These are phyloP conservation scores for Alternaria atra DNA, from an alignment of 2,329 filamentous ascomycete genomes.

Conservation along the genomic window DNA sequence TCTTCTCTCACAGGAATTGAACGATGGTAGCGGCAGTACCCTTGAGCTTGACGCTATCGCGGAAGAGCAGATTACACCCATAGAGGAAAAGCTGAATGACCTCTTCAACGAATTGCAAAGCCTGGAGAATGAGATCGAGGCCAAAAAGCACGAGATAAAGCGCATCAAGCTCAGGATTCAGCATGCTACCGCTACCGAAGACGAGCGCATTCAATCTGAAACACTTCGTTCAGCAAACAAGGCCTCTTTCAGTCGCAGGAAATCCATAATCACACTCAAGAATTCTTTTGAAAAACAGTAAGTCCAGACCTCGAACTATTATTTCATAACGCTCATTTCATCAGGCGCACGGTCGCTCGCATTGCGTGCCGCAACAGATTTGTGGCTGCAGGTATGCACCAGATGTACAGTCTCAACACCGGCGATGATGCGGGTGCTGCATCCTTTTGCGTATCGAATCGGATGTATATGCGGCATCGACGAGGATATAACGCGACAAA, in stretches of 20 bases:
- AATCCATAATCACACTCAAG: not conserved
- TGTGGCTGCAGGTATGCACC: slow-evolving; percentile 7
- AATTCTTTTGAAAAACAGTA: slow-evolving; percentile 2
- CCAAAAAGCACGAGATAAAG: slow-evolving; percentile 7
- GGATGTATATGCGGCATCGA: slow-evolving; percentile 26
- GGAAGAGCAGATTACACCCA: slow-evolving; percentile 6
- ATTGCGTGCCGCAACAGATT: slow-evolving; percentile 19
- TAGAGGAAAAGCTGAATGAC: not conserved
- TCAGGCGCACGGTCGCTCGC: slow-evolving; percentile 8
- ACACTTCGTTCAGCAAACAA: slow-evolving; percentile 5
- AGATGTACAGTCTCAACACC: slow-evolving; percentile 24
- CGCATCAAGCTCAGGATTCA: not conserved
- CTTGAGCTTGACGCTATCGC: slow-evolving; percentile 3
- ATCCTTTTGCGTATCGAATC: slow-evolving; percentile 32
- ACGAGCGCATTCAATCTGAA: not conserved
- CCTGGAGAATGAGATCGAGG: not conserved
- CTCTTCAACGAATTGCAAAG: not conserved
- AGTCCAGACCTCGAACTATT: not conserved
- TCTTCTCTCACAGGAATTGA: slow-evolving; percentile 10
- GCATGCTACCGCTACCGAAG: not conserved
- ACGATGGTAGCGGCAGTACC: slow-evolving; percentile 9
- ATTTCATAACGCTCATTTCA: not conserved
- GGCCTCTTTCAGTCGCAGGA: not conserved
- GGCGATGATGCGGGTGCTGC: slow-evolving; percentile 18
- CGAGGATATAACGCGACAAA: slow-evolving; percentile 8